Base-by-base conservation (phyloP, 2,329 filamentous ascomycete species). In the Trichoderma sp. region DNA sequence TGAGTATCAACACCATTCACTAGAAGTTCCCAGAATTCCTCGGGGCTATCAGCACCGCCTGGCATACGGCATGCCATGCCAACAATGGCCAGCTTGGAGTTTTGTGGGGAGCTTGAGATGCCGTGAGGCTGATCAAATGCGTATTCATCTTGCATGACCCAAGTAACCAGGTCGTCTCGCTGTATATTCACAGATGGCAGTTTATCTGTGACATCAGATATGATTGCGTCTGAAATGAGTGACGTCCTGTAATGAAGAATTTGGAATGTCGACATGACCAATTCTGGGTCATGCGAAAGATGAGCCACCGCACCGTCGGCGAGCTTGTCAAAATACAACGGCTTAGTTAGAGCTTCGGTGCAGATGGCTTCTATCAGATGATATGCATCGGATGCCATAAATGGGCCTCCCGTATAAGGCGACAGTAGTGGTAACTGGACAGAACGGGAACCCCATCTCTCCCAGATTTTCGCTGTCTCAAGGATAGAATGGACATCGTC, bases 51-150 rank as follows among this genome's bases (percentile, higher is more conserved):
- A 0, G 83, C 83, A 4, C 82, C 83, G 6, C 86, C 86, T 0
- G 87, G 86, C 27, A 88, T 85, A 0, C 87, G 81, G 35, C 87
- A 87, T 1, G 84, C 84, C 78, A 84, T 85, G 71, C 95, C 95
- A 41, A 97, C 93, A 77, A 97, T 95, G 75, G 95, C 95, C 77
- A 97, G 90, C 83, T 95, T 95, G 2, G 80, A 81, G 11, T 81
- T 24, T 3, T 59, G n/a, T 12, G 31, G 31, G 2, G 33, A 2
- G 14, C n/a, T 38, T 41, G 62, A 27, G 33, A 24, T 64, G 2
- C 62, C 33, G 5, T 35, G 31, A 38, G 33, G 62, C 6, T 64
- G 31, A 16, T 27, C 62, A 41, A 24, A 64, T 24, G 31, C 7
- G 14, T 14, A 5, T 9, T 41, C 33, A 3, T 64, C 33, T 16